Percentiles rank a stretch among this genome's conserved stretches.
Evolutionary conservation across 2,329 filamentous ascomycete species (phyloP).

Genomic region (Ceratocystis cacaofunesta): DNA sequence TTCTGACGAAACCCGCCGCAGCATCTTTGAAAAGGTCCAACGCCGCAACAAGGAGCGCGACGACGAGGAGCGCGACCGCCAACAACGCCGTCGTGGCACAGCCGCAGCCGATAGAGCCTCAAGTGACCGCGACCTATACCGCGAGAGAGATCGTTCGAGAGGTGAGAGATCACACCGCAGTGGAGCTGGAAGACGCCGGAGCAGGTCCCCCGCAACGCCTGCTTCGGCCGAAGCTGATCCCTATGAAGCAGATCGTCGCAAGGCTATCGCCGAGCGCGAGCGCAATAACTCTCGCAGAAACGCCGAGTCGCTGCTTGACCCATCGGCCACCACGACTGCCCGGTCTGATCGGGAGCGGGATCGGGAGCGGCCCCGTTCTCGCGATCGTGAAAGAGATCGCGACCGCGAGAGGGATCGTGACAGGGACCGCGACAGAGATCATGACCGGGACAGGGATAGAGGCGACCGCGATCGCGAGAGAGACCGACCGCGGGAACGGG

Average conservation of each 20-base stretch:
- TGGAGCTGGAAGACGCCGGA: constrained; percentile 40
- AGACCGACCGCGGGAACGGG: constrained; percentile 26
- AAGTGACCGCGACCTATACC: constrained; percentile 37
- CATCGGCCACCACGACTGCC: constrained; percentile 22
- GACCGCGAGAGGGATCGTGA: constrained; percentile 38
- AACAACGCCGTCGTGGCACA: constrained; percentile 30
- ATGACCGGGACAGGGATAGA: constrained; percentile 48
- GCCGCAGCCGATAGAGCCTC: constrained; percentile 36
- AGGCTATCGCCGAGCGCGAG: constrained; percentile 86
- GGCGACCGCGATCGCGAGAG: constrained; percentile 33
- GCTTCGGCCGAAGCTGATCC: constrained; percentile 53
- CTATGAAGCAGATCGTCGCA: constrained; percentile 89
- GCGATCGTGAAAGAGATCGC: constrained; percentile 25
- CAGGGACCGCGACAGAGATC: constrained; percentile 36
- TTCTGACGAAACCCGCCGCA: constrained; percentile 66
- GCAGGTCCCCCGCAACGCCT: constrained; percentile 50
- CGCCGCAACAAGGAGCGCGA: constrained; percentile 84
- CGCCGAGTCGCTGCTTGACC: constrained; percentile 15
- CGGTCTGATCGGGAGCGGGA: constrained; percentile 26
- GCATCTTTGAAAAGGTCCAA: constrained; percentile 83
- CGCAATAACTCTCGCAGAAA: constrained; percentile 49
- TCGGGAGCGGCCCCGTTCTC: constrained; percentile 6
- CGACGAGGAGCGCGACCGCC: constrained; percentile 59
- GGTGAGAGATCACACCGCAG: constrained; percentile 48
- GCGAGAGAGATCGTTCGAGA: constrained; percentile 43